Percentiles rank a stretch among this genome's conserved stretches.
phyloP scores from a whole-genome alignment of 164 flowering plant species.

The Chloranthus sessilifolius region DNA sequence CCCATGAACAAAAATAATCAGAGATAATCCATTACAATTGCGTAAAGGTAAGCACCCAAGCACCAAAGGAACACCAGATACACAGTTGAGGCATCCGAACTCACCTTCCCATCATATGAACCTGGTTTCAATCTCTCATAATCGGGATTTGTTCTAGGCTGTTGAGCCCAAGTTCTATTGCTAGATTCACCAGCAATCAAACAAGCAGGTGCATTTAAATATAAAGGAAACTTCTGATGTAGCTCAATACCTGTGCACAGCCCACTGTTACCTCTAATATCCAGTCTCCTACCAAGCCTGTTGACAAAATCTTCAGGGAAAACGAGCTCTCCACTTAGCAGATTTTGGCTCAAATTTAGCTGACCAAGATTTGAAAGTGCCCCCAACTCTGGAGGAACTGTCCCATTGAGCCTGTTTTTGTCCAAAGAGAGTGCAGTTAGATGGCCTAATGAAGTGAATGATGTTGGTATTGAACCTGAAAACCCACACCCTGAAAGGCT shows the following conservation, averaged over 20 bases:
- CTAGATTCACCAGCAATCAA: constrained; percentile 6
- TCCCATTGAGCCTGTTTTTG: constrained; percentile 37
- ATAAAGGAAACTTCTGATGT: constrained; percentile 9
- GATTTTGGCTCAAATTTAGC: constrained; percentile 43
- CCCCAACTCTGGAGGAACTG: constrained; percentile 34
- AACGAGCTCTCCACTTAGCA: constrained; percentile 30
- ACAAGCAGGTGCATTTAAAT: constrained; percentile 19
- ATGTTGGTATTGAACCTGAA: constrained; percentile 26
- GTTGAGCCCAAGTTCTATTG: constrained; percentile 5
- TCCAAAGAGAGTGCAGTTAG: constrained; percentile 40
- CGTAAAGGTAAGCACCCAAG: not conserved
- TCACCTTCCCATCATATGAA: constrained; percentile 10
- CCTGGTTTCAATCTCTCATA: constrained; percentile 15
- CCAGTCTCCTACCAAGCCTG: constrained; percentile 41
- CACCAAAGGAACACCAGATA: constrained; percentile 3
- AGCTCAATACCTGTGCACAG: constrained; percentile 25
- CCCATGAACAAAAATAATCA: not conserved
- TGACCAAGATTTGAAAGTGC: constrained; percentile 27
- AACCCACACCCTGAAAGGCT: constrained; percentile 48
- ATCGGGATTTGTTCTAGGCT: constrained; percentile 11
- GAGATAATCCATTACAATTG: constrained; percentile 2
- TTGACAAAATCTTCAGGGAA: constrained; percentile 29
- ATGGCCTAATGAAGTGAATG: constrained; percentile 21
- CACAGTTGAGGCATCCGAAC: constrained; percentile 11
- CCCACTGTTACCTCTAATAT: constrained; percentile 38